Conservation (phyloP, 345 rosid genomes). For the Boechera stricta region DNA sequence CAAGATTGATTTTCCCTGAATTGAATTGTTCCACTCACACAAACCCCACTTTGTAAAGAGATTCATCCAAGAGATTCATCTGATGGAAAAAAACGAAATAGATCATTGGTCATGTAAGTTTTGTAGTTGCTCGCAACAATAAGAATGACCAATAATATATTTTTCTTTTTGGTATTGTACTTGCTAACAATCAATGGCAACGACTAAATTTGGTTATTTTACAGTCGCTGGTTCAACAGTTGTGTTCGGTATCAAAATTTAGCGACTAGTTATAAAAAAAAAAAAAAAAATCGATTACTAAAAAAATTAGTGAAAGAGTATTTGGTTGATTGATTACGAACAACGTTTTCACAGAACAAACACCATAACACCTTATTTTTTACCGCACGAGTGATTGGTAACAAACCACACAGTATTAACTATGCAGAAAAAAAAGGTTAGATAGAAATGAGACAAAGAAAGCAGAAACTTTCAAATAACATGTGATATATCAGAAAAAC, state of each 20-base stretch:
- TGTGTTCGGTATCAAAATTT: not conserved
- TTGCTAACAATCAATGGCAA: not conserved
- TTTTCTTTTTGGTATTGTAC: not conserved
- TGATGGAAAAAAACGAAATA: not conserved
- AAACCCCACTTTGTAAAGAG: not conserved
- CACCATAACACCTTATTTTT: not conserved
- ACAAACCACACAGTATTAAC: not conserved
- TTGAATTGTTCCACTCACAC: constrained; percentile 6
- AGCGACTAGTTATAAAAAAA: not conserved
- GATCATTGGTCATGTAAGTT: not conserved
- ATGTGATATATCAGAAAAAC: constrained; percentile 35
- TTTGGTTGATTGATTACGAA: not conserved
- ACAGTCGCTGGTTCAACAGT: not conserved
- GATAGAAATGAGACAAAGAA: constrained; percentile 29
- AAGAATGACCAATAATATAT: not conserved
- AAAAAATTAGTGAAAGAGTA: not conserved
- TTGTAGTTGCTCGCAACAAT: not conserved
- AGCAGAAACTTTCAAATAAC: constrained; percentile 37
- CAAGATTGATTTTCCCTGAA: constrained; percentile 13
- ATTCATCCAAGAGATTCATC: not conserved
- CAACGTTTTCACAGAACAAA: not conserved
- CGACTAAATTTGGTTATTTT: not conserved
- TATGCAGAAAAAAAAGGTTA: not conserved
- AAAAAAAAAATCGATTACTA: too few relatives aligned
- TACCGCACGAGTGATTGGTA: constrained; percentile 25